Evolutionary conservation across 345 rosid species (phyloP), one percentile per base, ranked within the genome.

Genomic region (Moringa oleifera): DNA sequence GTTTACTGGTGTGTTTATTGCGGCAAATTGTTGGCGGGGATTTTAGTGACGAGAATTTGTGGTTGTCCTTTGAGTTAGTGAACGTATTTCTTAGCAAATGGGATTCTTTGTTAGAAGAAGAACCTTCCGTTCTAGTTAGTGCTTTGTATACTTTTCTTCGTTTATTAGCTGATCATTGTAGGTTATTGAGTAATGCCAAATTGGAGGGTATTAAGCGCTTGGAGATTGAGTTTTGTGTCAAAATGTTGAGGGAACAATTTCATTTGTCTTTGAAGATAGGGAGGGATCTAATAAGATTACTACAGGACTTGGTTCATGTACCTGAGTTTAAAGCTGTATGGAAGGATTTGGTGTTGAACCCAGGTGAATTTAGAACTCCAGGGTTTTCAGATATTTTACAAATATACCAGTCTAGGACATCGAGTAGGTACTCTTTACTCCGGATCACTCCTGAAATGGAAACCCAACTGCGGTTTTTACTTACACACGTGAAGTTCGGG

Each of bases 291-390:
- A 36, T 84, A 46, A 63, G 96, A 66, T 61, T 93, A 58, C 71
- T 90, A 21, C 98, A 90, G 53, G 97, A 90, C 54, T 59, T 92
- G 65, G 71, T 79, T 81, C 91, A 93, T 68, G 81, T 93, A 25
- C 83, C 88, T 2, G 87, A 66, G 47, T 81, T 92, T 55, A 66
- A 61, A 63, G 82, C 79, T 60, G 56, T 87, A 61, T 88, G 89
- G 94, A 88, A 74, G 52, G 85, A 71, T 75, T 69, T 93, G 74
- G 68, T 83, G 23, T 61, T 71, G 58, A 80, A 72, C 56, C 88
- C 80, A 0, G 45, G 70, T 20, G 78, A 67, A 61, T 81, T 82
- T 37, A 68, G 69, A 63, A 71, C 77, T 22, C 55, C 57, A 0
- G 81, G 72, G 31, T 85, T 83, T 63, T 76, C 69, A 0, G 80